Percentiles rank a stretch among this genome's conserved stretches.
phyloP scores from a whole-genome alignment of 2,329 filamentous ascomycete species.

The Talaromyces marneffei region DNA sequence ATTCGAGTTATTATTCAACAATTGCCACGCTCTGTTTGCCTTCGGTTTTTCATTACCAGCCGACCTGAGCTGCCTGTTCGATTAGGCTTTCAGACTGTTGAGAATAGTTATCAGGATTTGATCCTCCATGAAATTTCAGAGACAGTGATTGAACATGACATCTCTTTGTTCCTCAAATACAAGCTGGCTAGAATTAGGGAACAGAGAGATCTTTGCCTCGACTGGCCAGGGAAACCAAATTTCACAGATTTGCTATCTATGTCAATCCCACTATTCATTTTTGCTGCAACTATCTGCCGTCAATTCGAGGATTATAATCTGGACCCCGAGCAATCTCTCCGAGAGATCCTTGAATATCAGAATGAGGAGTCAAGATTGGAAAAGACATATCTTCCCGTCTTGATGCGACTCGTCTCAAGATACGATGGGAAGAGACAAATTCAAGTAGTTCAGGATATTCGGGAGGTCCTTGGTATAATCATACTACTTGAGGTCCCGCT shows the following conservation, averaged over 20 bases:
- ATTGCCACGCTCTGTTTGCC: neutral
- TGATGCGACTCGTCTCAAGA: neutral
- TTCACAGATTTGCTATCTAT: neutral
- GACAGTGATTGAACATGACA: neutral
- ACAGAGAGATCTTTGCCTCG: neutral
- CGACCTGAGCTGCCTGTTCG: neutral
- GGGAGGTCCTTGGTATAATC: neutral
- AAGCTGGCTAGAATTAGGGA: neutral
- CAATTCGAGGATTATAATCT: neutral
- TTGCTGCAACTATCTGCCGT: slow-evolving; percentile 1
- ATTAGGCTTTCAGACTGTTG: neutral
- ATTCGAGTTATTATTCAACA: neutral
- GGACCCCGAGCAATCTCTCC: neutral
- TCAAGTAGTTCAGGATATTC: neutral
- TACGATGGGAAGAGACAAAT: neutral
- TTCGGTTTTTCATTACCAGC: slow-evolving; percentile 5
- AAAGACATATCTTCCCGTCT: neutral
- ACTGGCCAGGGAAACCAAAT: neutral
- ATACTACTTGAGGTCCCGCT: neutral
- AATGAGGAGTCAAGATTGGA: neutral
- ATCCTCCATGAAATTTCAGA: neutral
- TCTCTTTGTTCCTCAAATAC: neutral
- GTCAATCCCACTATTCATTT: neutral
- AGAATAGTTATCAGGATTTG: neutral
- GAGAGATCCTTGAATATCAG: neutral